Conservation (phyloP, 495 filamentous ascomycete genomes). For the Cenococcum geophilum region DNA sequence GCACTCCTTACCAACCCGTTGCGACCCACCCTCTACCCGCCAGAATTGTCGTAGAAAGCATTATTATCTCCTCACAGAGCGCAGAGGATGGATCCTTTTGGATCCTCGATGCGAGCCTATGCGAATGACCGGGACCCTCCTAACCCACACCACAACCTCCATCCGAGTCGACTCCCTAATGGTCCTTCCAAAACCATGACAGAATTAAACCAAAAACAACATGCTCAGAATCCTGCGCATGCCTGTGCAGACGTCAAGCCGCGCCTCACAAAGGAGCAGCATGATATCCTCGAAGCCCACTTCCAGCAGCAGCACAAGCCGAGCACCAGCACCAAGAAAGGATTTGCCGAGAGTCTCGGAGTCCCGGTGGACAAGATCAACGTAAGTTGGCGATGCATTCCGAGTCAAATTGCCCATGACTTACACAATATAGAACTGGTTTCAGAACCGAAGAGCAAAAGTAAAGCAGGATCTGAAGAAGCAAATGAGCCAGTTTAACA, state of each 20-base stretch:
- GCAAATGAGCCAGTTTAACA: conserved; percentile 26
- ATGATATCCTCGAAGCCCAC: conserved; percentile 40
- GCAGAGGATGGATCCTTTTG: conserved; percentile 22
- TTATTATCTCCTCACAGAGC: conserved; percentile 14
- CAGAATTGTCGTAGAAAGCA: background rate
- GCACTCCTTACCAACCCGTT: background rate
- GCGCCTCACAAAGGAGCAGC: conserved; percentile 42
- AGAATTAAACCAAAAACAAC: conserved; percentile 2
- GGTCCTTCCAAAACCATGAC: background rate
- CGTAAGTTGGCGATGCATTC: conserved; percentile 27
- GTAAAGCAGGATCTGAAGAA: conserved; percentile 43
- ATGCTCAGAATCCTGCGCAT: conserved; percentile 4
- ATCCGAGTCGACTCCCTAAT: conserved; percentile 9
- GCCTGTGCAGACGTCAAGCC: conserved; percentile 39
- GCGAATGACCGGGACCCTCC: conserved; percentile 9
- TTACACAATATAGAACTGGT: conserved; percentile 40
- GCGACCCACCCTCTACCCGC: background rate
- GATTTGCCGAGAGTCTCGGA: conserved; percentile 36
- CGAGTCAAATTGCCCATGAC: background rate
- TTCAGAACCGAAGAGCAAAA: conserved; percentile 43
- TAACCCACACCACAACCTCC: conserved; percentile 3
- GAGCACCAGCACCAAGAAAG: conserved; percentile 39
- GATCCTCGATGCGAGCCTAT: conserved; percentile 21
- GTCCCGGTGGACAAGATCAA: conserved; percentile 44
- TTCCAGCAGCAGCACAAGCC: conserved; percentile 39